These are phyloP conservation scores for Capronia coronata DNA, from an alignment of 2,329 filamentous ascomycete species.

Conservation along the genomic window DNA sequence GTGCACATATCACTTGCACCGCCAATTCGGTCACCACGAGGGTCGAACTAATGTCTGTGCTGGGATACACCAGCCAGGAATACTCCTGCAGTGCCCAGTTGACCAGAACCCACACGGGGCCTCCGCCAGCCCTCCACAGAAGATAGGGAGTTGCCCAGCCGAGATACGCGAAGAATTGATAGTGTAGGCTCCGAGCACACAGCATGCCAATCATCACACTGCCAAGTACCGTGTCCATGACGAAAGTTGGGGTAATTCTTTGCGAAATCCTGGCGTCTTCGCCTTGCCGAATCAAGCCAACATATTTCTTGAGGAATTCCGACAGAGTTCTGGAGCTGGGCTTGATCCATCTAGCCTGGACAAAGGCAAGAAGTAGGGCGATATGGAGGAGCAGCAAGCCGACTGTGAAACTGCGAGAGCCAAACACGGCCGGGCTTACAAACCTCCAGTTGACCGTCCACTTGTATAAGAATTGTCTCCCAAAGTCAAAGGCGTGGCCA, in stretches of 20 bases:
- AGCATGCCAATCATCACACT: constrained; percentile 74
- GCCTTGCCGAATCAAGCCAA: constrained; percentile 29
- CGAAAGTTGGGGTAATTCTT: constrained; percentile 62
- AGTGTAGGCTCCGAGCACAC: constrained; percentile 82
- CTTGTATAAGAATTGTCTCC: constrained; percentile 84
- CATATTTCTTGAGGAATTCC: constrained; percentile 47
- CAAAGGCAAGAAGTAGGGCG: constrained; percentile 60
- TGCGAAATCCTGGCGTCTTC: constrained; percentile 34
- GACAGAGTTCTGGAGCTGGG: constrained; percentile 54
- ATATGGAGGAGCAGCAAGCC: constrained; percentile 61
- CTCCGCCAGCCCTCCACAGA: constrained; percentile 69
- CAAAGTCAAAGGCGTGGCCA: constrained; percentile 80
- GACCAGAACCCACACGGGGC: constrained; percentile 59
- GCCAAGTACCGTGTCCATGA: constrained; percentile 68
- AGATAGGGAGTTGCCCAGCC: constrained; percentile 84
- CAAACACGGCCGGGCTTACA: constrained; percentile 73
- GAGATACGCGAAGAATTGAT: constrained; percentile 91
- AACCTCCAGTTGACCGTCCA: constrained; percentile 99
- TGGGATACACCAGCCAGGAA: constrained; percentile 94
- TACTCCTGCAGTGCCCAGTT: constrained; percentile 78
- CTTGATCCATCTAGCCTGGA: constrained; percentile 63
- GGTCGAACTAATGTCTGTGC: constrained; percentile 57
- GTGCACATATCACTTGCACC: constrained; percentile 48
- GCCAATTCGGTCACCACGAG: constrained; percentile 66
- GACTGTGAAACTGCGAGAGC: constrained; percentile 63